Evolutionary conservation across 2,329 filamentous ascomycete genomes (phyloP), one percentile per base, ranked within the genome.

Genomic region (Pseudogymnoascus sp.): DNA sequence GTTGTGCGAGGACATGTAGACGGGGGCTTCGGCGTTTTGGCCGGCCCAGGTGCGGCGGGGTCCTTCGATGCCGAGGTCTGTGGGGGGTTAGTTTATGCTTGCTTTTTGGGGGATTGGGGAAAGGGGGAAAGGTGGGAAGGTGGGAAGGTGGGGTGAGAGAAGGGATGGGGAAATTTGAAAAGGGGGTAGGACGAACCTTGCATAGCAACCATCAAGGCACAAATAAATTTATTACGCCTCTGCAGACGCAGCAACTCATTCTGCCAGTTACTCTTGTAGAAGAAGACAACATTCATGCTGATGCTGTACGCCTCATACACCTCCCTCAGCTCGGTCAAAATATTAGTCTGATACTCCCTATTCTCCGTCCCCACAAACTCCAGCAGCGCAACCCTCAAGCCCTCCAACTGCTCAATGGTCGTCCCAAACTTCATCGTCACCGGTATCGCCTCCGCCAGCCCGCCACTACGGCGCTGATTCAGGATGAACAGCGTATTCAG

Each of bases 221-320:
- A 92, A 68, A 96, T 92, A 75, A 97, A 96, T 73, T 93, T 95
- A 81, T 97, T 97, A 70, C 95, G 90, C 16, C 93, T 86, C 69
- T 89, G 90, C 2, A 97, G 83, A 77, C 93, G 92, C 24, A 97
- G 81, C 50, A 96, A 81, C 73, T 97, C 93, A 73, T 97, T 97
- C 74, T 97, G 93, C 84, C 90, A 97, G 74, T 93, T 97, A 64
- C 89, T 91, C 76, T 97, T 97, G 82, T 97, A 96, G 80, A 97
- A 97, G 80, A 96, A 96, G 71, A 97, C 87, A 63, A 97, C 86
- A 75, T 96, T 97, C 71, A 97, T 82, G 3, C 87, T 92, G 71
- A 96, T 87, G 5, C 88, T 90, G 73, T 93, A 91, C 37, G 92
- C 90, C 70, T 96, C 88, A 24, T 87, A 86, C 61, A 97, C 86